Evolutionary conservation across 164 flowering plant genomes (phyloP), one percentile per base, ranked within the genome.

Genomic region (Aristolochia californica): DNA sequence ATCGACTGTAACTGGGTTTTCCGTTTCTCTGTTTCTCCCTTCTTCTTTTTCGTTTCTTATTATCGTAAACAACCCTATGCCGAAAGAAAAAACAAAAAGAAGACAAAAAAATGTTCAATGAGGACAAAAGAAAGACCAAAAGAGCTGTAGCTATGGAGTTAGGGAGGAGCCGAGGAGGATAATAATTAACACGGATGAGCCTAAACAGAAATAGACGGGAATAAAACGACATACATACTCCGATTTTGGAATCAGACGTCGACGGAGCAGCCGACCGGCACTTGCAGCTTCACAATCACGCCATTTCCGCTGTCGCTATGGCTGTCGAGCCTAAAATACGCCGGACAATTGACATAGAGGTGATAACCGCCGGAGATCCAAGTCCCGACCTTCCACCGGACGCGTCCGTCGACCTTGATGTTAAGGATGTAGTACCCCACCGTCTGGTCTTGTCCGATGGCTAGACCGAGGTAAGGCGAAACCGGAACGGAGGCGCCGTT

Each of bases 341-440:
- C 67, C 13, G 49, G 51, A 44, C 67, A 64, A 22, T n/a, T 58
- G 28, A 65, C 68, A 48, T 65, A 9, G 53, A 65, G 14, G 21
- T 53, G 57, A 45, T 65, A 65, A 7, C 45, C 57, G 30, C 68
- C 68, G 2, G 68, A 65, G 23, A 48, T 45, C 68, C 68, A 65
- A 21, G 57, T 45, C 15, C 68, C 68, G 5, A 65, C 68, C 58
- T 59, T 58, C 68, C 68, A 65, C 25, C 62, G n/a, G 30, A 65
- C 21, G 20, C 34, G 27, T 20, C 68, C 68, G 22, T 53, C 48
- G 43, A 59, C 40, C 54, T 28, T 43, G n/a, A 65, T 51, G 45
- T 45, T 26, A 45, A 65, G 21, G 38, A 54, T 16, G 38, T 16
- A 12, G 47, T 17, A 2, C 1, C 62, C 58, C 40, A 26, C 57